Percentiles rank a stretch among this genome's conserved stretches.
Evolutionary conservation across 306 rosid species (phyloP).

Genomic region (Aeschynomene evenia): DNA sequence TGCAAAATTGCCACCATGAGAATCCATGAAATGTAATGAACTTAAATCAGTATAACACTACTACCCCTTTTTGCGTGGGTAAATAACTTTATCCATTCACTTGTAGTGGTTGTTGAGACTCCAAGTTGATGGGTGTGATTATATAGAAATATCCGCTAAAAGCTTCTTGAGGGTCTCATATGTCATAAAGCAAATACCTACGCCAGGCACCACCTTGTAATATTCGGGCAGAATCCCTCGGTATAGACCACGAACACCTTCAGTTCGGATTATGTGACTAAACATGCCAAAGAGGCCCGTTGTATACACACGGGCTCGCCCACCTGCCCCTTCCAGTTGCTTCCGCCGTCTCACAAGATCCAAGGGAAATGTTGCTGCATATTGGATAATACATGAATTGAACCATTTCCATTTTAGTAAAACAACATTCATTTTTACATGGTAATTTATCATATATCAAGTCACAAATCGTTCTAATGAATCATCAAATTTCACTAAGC

Average conservation of each 20-base stretch:
- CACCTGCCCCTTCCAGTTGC: slow-evolving; percentile 97
- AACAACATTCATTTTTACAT: background rate
- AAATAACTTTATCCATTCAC: slow-evolving; percentile 8
- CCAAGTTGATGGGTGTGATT: slow-evolving; percentile 21
- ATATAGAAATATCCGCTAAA: slow-evolving; percentile 53
- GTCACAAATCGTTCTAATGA: background rate
- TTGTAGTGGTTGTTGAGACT: slow-evolving; percentile 14
- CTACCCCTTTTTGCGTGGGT: slow-evolving; percentile 22
- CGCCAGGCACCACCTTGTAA: slow-evolving; percentile 98
- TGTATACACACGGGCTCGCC: slow-evolving; percentile 83
- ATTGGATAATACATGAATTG: slow-evolving; percentile 36
- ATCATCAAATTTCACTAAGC: background rate
- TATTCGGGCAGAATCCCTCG: slow-evolving; percentile 96
- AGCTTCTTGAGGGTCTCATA: slow-evolving; percentile 83
- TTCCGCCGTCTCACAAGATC: slow-evolving; percentile 96
- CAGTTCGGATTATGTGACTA: slow-evolving; percentile 70
- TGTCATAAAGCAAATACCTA: slow-evolving; percentile 97
- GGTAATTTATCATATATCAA: slow-evolving; percentile 6
- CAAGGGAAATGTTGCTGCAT: slow-evolving; percentile 96
- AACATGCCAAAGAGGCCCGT: slow-evolving; percentile 76
- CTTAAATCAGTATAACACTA: slow-evolving; percentile 24
- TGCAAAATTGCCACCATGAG: slow-evolving; percentile 46
- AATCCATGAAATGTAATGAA: slow-evolving; percentile 38
- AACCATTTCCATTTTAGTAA: slow-evolving; percentile 12
- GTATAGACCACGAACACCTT: slow-evolving; percentile 85